Evolutionary conservation across 2,329 filamentous ascomycete species (phyloP).

Genomic region (Xylaria polymorpha): DNA sequence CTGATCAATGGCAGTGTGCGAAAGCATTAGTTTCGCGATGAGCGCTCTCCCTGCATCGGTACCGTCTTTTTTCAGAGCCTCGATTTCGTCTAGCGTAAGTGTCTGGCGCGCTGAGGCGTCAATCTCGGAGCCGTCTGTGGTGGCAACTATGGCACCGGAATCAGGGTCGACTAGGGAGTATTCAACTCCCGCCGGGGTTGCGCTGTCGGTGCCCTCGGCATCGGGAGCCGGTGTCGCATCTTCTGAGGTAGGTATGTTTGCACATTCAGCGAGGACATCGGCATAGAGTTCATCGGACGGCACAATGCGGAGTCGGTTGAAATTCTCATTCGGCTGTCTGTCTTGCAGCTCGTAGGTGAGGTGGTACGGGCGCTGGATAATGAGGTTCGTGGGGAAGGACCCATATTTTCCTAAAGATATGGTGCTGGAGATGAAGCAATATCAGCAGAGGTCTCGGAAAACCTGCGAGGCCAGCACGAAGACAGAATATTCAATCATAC

Average conservation of each 20-base stretch:
- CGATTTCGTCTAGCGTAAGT: constrained; percentile 79
- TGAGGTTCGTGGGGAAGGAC: constrained; percentile 86
- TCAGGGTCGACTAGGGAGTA: constrained; percentile 60
- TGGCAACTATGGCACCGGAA: constrained; percentile 62
- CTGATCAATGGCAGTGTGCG: constrained; percentile 89
- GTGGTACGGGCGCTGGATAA: constrained; percentile 91
- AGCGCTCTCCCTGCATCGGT: constrained; percentile 86
- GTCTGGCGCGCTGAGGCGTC: constrained; percentile 77
- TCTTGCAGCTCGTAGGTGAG: constrained; percentile 91
- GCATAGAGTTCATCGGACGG: constrained; percentile 84
- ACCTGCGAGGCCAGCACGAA: neutral
- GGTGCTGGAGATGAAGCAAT: constrained; percentile 64
- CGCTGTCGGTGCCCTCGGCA: constrained; percentile 53
- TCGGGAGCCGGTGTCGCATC: constrained; percentile 56
- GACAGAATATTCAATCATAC: constrained; percentile 54
- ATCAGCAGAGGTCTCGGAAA: constrained; percentile 15
- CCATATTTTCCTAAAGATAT: constrained; percentile 95
- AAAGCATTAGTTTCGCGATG: constrained; percentile 90
- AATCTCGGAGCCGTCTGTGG: constrained; percentile 68
- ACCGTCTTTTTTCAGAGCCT: constrained; percentile 78
- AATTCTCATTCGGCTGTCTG: constrained; percentile 70
- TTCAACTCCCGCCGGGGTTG: constrained; percentile 58
- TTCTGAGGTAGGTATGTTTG: constrained; percentile 47
- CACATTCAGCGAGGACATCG: constrained; percentile 71
- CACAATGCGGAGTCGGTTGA: constrained; percentile 79